Conservation (phyloP, 164 flowering plant species). For the Malania oleifera region DNA sequence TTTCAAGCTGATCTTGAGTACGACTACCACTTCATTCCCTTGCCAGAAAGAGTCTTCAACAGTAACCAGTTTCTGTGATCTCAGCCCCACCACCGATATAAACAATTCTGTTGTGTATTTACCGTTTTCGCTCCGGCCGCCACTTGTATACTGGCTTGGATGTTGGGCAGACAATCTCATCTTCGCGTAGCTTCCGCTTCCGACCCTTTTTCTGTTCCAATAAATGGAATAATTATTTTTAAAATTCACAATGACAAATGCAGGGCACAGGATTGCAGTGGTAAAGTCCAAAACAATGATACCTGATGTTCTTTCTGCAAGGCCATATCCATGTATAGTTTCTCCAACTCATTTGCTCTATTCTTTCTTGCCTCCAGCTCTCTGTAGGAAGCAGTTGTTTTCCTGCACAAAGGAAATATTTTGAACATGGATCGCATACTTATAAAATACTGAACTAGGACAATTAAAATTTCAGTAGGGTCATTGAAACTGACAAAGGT, state of each 20-base stretch:
- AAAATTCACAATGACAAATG: background rate
- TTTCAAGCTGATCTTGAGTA: too few relatives aligned
- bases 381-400: conserved; percentile 50
- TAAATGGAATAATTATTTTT: background rate
- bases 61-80: too few relatives aligned
- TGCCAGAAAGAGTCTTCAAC: too few relatives aligned
- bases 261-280: background rate
- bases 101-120: conserved; percentile 8
- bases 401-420: conserved; percentile 36
- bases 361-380: conserved; percentile 66
- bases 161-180: conserved; percentile 65
- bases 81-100: too few relatives aligned
- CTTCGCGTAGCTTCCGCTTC: conserved; percentile 79
- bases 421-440: too few relatives aligned
- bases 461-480: too few relatives aligned
- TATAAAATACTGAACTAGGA: too few relatives aligned
- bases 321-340: conserved; percentile 60
- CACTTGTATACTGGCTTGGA: conserved; percentile 71
- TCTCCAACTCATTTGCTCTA: conserved; percentile 55
- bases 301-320: conserved; percentile 81
- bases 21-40: too few relatives aligned
- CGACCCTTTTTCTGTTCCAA: conserved; percentile 61
- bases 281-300: background rate
- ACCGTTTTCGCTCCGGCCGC: conserved; percentile 62
- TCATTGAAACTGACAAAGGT: background rate